These are phyloP conservation scores for Tetrapyrgos nigripes DNA, from an alignment of 1,284 basidiomycete genomes.

Conservation along the genomic window DNA sequence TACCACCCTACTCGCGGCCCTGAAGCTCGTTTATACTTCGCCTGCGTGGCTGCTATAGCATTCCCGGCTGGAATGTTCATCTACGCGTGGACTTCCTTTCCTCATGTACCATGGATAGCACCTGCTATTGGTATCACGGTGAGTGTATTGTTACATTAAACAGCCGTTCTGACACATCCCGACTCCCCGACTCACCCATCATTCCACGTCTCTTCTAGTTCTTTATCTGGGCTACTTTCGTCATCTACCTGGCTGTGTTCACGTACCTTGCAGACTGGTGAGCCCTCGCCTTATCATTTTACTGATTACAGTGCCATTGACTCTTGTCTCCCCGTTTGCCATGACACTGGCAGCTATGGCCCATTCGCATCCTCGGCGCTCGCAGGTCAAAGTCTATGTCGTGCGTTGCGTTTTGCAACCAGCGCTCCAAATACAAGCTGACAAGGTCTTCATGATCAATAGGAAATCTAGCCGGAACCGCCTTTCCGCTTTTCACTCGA, in stretches of 20 bases:
- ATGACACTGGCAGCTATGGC: conserved; percentile 57
- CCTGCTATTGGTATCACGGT: conserved; percentile 61
- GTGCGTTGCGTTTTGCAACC: conserved; percentile 51
- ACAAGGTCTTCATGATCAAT: not conserved
- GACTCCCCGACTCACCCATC: not conserved
- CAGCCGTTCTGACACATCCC: not conserved
- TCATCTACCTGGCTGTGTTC: conserved; percentile 69
- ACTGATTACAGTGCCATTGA: not conserved
- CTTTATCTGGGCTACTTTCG: conserved; percentile 62
- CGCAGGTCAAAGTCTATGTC: conserved; percentile 77
- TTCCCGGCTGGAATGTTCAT: conserved; percentile 73
- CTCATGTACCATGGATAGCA: conserved; percentile 61
- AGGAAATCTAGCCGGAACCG: conserved; percentile 65
- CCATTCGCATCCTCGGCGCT: conserved; percentile 80
- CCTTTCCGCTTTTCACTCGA: conserved; percentile 70
- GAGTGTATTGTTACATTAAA: conserved; percentile 18
- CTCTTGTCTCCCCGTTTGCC: not conserved
- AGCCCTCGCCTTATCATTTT: conserved; percentile 21
- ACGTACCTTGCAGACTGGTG: conserved; percentile 79
- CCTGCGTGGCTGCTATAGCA: conserved; percentile 68
- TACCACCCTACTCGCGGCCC: conserved; percentile 62
- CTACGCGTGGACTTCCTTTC: conserved; percentile 66
- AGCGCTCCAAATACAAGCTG: too few relatives aligned
- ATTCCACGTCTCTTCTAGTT: conserved; percentile 38
- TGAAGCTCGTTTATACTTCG: conserved; percentile 76